phyloP scores from a whole-genome alignment of 2,329 filamentous ascomycete genomes.

The Botryotinia globosa region DNA sequence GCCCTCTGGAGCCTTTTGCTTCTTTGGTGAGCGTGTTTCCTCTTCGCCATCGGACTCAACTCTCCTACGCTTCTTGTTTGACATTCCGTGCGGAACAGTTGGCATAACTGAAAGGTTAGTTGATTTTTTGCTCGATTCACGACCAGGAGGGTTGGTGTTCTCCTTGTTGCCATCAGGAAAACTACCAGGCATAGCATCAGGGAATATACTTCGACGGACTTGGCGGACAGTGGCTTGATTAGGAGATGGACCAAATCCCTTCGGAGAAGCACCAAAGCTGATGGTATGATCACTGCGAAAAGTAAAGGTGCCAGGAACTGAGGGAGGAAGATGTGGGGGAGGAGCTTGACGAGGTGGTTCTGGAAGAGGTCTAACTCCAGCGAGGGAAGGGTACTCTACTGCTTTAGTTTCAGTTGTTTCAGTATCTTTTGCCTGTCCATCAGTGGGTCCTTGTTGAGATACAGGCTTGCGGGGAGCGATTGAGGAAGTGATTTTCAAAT shows the following conservation, averaged over 20 bases:
- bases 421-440: background rate
- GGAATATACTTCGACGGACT: conserved; percentile 52
- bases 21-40: conserved; percentile 56
- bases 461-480: conserved; percentile 3
- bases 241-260: conserved; percentile 54
- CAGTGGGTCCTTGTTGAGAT: background rate
- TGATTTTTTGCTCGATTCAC: conserved; percentile 4
- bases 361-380: conserved; percentile 32
- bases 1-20: conserved; percentile 46
- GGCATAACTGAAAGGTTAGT: conserved; percentile 13
- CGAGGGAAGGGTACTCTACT: conserved; percentile 37
- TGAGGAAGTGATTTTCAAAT: conserved; percentile 23
- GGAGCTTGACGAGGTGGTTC: conserved; percentile 24
- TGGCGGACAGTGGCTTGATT: conserved; percentile 62
- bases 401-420: background rate
- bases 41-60: conserved; percentile 56
- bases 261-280: conserved; percentile 48
- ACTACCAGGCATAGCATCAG: conserved; percentile 52
- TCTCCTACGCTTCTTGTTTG: conserved; percentile 65
- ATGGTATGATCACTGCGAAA: conserved; percentile 67
- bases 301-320: conserved; percentile 58
- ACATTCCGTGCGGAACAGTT: conserved; percentile 58
- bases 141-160: conserved; percentile 44
- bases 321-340: conserved; percentile 29
- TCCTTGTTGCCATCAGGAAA: conserved; percentile 58